These are phyloP conservation scores for Penicillium nordicum DNA, from an alignment of 2,329 filamentous ascomycete species.

Conservation along the genomic window DNA sequence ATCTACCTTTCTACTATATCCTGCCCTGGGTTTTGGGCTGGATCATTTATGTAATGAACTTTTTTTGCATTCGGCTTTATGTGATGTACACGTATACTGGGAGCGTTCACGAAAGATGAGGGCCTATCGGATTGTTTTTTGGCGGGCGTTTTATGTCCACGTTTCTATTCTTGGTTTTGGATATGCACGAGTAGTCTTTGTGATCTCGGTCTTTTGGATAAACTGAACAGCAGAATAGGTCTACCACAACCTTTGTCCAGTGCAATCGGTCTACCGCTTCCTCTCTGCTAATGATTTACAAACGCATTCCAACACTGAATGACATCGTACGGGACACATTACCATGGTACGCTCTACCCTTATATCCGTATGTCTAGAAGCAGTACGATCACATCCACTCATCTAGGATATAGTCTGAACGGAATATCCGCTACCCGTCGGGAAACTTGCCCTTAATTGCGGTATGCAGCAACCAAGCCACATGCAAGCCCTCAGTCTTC, in stretches of 20 bases:
- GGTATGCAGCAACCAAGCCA: not conserved
- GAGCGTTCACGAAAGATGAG: not conserved
- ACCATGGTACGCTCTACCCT: not conserved
- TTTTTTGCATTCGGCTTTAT: not conserved
- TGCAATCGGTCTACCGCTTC: not conserved
- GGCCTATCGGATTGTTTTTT: not conserved
- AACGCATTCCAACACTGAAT: too few species aligned
- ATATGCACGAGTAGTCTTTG: not conserved
- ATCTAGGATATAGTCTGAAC: not conserved
- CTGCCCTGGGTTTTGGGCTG: not conserved
- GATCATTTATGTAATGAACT: slow-evolving; percentile 3
- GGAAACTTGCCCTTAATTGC: not conserved
- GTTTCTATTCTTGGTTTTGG: not conserved
- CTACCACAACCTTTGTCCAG: not conserved
- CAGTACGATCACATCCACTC: not conserved
- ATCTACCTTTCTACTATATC: not conserved
- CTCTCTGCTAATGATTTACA: not conserved
- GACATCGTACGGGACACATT: not conserved
- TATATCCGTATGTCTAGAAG: not conserved
- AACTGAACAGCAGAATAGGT: slow-evolving; percentile 3
- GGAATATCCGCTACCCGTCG: not conserved
- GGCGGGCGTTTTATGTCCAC: not conserved
- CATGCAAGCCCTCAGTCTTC: not conserved
- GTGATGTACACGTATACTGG: slow-evolving; percentile 5
- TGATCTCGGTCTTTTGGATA: not conserved